These are phyloP conservation scores for Lepraria neglecta DNA, from an alignment of 495 filamentous ascomycete species.

Conservation along the genomic window DNA sequence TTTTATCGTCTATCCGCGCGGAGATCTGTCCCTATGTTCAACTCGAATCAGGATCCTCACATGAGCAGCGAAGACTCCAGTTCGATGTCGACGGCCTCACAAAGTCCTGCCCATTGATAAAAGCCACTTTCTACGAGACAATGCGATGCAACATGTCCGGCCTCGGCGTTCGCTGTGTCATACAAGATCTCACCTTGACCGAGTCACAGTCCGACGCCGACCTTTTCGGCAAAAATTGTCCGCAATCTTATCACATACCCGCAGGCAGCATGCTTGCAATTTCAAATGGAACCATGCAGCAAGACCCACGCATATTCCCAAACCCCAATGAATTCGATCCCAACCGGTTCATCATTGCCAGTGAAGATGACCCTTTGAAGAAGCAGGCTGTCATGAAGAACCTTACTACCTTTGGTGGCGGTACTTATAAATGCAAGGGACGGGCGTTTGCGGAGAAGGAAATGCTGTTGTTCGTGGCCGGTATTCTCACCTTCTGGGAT, in stretches of 20 bases:
- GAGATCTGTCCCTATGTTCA: background rate
- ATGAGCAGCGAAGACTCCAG: background rate
- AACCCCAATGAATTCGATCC: constrained; percentile 48
- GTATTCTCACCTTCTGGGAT: constrained; percentile 47
- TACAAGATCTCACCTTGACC: background rate
- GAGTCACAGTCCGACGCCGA: background rate
- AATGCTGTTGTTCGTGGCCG: constrained; percentile 41
- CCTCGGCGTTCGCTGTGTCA: background rate
- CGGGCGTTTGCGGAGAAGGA: constrained; percentile 45
- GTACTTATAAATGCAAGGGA: constrained; percentile 41
- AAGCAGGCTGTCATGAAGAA: constrained; percentile 31
- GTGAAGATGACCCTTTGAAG: constrained; percentile 33
- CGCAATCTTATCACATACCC: constrained; percentile 37
- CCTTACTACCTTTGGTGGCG: constrained; percentile 45
- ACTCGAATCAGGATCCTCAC: background rate
- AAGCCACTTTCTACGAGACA: background rate
- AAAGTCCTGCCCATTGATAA: background rate
- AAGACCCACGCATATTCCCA: constrained; percentile 43
- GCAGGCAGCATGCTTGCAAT: constrained; percentile 46
- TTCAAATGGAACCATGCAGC: constrained; percentile 45
- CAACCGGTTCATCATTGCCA: constrained; percentile 44
- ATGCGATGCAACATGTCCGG: background rate
- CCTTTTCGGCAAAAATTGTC: background rate
- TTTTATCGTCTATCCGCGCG: background rate
- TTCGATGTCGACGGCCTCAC: background rate